A percentile compares a stretch with the other conserved stretches of the same genome.
phyloP scores from a whole-genome alignment of 306 rosid species.

The Citrullus amarus region DNA sequence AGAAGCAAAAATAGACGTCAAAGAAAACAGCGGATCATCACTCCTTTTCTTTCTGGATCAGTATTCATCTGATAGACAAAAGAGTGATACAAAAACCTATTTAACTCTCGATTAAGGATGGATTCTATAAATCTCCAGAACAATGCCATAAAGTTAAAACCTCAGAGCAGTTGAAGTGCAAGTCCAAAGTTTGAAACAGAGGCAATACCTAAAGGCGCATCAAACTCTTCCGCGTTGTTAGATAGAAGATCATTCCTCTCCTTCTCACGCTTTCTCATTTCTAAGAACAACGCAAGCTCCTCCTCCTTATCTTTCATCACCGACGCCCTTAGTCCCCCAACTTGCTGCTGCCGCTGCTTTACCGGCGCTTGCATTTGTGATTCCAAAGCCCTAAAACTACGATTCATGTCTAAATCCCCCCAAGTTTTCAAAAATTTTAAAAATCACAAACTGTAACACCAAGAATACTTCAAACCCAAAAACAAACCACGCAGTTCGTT shows the following conservation, averaged over 20 bases:
- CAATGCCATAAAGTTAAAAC: not conserved
- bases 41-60: not conserved
- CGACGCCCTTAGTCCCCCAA: conserved; percentile 28
- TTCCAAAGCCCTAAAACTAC: conserved; percentile 76
- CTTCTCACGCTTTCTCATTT: conserved; percentile 87
- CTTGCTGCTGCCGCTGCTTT: conserved; percentile 15
- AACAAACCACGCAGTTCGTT: conserved; percentile 10
- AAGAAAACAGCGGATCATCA: not conserved
- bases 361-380: conserved; percentile 23
- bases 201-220: conserved; percentile 52
- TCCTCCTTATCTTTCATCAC: conserved; percentile 70
- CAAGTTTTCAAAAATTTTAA: conserved; percentile 10
- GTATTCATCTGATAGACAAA: not conserved
- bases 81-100: not conserved
- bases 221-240: conserved; percentile 53
- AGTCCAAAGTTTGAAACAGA: not conserved
- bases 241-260: conserved; percentile 77
- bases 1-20: not conserved
- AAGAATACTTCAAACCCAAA: conserved; percentile 4
- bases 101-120: not conserved
- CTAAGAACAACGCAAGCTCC: conserved; percentile 32
- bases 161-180: not conserved
- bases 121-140: not conserved
- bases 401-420: conserved; percentile 52
- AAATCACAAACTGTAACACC: conserved; percentile 11